A percentile compares a stretch with the other conserved stretches of the same genome.
Conservation (phyloP, 2,329 filamentous ascomycete genomes). For the Phaeophleospora eucalypticola region DNA sequence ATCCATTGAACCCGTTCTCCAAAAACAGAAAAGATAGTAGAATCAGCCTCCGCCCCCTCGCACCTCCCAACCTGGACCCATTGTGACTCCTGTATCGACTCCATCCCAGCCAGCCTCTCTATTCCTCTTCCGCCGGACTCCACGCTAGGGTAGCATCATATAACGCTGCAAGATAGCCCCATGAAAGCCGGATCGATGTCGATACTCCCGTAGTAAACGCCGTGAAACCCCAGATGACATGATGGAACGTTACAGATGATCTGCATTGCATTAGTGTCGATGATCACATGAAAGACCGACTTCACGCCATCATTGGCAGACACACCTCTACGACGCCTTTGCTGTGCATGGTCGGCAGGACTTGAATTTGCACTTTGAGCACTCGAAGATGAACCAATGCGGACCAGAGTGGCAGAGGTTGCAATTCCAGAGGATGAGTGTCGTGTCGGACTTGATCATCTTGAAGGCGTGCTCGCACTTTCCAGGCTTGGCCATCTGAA, state of each 20-base stretch:
- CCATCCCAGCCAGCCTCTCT: constrained; percentile 8
- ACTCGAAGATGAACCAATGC: constrained; percentile 51
- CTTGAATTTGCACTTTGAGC: constrained; percentile 49
- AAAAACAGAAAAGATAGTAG: not conserved
- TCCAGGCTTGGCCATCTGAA: constrained; percentile 44
- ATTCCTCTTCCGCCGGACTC: constrained; percentile 21
- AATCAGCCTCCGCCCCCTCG: too few relatives aligned
- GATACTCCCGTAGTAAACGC: not conserved
- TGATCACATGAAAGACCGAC: not conserved
- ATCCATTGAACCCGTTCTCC: constrained; percentile 3
- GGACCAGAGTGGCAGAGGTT: constrained; percentile 49
- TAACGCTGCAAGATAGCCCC: constrained; percentile 27
- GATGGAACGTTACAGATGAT: not conserved
- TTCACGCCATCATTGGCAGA: not conserved
- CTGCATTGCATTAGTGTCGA: constrained; percentile 1
- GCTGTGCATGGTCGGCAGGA: constrained; percentile 45
- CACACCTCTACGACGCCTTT: constrained; percentile 34
- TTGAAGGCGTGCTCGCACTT: constrained; percentile 48
- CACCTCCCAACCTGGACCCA: constrained; percentile 4
- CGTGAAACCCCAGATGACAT: not conserved
- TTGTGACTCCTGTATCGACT: constrained; percentile 8
- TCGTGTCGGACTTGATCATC: constrained; percentile 51
- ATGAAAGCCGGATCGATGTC: constrained; percentile 7
- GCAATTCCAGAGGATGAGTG: constrained; percentile 50
- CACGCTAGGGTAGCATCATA: constrained; percentile 23